Evolutionary conservation across 208 protist genomes (phyloP).

Genomic region (Tritrichomonas foetus): DNA sequence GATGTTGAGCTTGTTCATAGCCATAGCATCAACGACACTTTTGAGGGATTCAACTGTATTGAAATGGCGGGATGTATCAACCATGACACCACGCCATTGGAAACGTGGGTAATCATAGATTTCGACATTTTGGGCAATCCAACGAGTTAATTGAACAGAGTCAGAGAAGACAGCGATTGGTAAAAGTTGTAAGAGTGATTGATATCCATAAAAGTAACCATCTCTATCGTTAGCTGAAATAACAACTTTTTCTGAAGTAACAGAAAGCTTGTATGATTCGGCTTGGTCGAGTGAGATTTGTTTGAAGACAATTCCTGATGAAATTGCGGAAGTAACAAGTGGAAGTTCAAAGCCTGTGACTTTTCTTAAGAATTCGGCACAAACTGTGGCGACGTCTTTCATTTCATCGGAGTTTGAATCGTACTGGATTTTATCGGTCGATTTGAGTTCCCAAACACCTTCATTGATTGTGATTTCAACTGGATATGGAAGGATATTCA

Average conservation of each 20-base stretch:
- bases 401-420: too few species aligned
- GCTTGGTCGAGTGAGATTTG: background rate
- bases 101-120: conserved; percentile 32
- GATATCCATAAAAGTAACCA: background rate
- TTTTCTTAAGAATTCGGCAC: too few species aligned
- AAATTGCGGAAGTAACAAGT: too few species aligned
- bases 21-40: background rate
- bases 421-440: too few species aligned
- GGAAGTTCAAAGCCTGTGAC: too few species aligned
- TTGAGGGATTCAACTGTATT: background rate
- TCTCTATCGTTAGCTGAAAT: background rate
- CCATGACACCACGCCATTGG: background rate
- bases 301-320: too few species aligned
- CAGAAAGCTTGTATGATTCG: background rate
- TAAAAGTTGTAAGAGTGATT: background rate
- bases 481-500: too few species aligned
- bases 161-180: too few species aligned
- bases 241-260: background rate
- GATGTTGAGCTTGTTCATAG: background rate
- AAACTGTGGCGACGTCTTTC: too few species aligned
- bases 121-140: background rate
- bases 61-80: background rate
- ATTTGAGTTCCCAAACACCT: too few species aligned
- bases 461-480: too few species aligned
- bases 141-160: background rate